Percentiles rank a stretch among this genome's conserved stretches.
phyloP scores from a whole-genome alignment of 805 yeast species.

The Lipomyces orientalis region DNA sequence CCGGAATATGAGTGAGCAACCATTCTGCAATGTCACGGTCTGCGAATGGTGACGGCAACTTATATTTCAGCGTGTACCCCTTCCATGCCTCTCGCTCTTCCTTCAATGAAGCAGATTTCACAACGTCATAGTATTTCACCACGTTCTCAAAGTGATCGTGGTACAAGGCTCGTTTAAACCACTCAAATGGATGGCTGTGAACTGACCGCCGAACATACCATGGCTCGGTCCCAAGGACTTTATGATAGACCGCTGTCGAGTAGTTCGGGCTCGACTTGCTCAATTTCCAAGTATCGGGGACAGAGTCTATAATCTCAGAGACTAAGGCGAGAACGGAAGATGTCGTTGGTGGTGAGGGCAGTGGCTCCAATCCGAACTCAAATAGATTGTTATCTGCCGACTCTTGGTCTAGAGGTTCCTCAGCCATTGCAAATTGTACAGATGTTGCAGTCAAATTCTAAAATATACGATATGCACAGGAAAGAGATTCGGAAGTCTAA shows the following conservation, averaged over 20 bases:
- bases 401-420: background rate
- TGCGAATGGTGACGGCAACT: slow-evolving; percentile 32
- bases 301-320: slow-evolving; percentile 11
- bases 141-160: slow-evolving; percentile 30
- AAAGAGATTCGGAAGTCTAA: no score
- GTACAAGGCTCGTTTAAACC: slow-evolving; percentile 28
- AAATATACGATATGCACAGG: background rate
- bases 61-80: slow-evolving; percentile 26
- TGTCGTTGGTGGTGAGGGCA: slow-evolving; percentile 22
- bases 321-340: slow-evolving; percentile 20
- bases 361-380: slow-evolving; percentile 22
- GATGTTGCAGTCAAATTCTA: background rate
- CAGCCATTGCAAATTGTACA: background rate
- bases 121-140: slow-evolving; percentile 32
- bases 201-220: slow-evolving; percentile 28
- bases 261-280: slow-evolving; percentile 5
- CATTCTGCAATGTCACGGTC: slow-evolving; percentile 31
- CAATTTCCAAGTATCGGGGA: slow-evolving; percentile 19
- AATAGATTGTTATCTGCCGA: background rate
- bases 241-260: slow-evolving; percentile 21
- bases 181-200: slow-evolving; percentile 27
- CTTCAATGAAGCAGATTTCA: slow-evolving; percentile 11
- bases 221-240: slow-evolving; percentile 21
- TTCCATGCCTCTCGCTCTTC: slow-evolving; percentile 17
- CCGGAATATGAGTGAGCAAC: slow-evolving; percentile 18